Conservation (phyloP, 1,284 basidiomycete genomes). For the Tilletia caries region DNA sequence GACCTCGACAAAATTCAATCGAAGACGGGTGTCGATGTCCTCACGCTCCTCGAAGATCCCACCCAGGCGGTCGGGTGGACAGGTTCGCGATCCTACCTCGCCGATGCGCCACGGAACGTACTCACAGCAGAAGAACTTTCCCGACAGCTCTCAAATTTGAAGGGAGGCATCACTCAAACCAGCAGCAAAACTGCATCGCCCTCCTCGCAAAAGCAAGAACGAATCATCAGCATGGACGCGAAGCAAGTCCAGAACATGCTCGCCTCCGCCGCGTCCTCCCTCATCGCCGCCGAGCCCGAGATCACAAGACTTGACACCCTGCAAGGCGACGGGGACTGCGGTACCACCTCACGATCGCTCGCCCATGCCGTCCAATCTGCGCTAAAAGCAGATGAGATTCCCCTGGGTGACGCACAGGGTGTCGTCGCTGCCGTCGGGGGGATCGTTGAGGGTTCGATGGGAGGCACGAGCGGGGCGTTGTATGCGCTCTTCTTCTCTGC, state of each 20-base stretch:
- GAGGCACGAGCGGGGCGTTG: constrained; percentile 57
- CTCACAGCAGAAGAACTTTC: background rate
- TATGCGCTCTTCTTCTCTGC: constrained; percentile 62
- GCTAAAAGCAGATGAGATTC: constrained; percentile 39
- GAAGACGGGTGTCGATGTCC: constrained; percentile 51
- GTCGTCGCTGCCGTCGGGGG: constrained; percentile 30
- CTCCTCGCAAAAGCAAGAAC: background rate
- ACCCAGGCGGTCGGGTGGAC: constrained; percentile 56
- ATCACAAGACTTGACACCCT: constrained; percentile 58
- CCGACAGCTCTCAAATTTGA: background rate
- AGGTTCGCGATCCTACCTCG: constrained; percentile 34
- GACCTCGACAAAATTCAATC: constrained; percentile 53
- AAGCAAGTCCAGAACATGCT: constrained; percentile 49
- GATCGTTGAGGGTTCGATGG: constrained; percentile 54
- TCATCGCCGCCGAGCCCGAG: constrained; percentile 56
- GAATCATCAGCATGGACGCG: constrained; percentile 34
- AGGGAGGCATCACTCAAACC: background rate
- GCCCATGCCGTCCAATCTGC: constrained; percentile 32
- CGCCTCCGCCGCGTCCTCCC: constrained; percentile 51
- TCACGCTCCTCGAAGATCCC: constrained; percentile 57
- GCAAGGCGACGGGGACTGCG: constrained; percentile 53
- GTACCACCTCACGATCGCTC: constrained; percentile 46
- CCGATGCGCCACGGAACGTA: background rate
- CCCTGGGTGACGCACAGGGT: background rate
- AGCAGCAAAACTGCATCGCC: background rate